A percentile compares a stretch with the other conserved stretches of the same genome.
These are phyloP conservation scores for Diospyros kaki DNA, from an alignment of 148 eudicot species.

Conservation along the genomic window DNA sequence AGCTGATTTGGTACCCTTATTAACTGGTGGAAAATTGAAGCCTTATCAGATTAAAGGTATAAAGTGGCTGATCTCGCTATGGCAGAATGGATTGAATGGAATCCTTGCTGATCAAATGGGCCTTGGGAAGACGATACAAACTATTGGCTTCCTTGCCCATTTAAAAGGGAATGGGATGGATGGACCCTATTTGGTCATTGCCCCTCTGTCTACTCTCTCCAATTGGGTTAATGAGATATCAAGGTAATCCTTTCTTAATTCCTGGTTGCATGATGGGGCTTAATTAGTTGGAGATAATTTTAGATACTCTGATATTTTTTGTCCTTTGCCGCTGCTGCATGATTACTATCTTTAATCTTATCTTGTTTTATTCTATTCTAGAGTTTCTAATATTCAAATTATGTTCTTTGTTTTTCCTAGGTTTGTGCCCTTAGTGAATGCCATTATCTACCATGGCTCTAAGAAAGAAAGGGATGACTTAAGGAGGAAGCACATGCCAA, in stretches of 20 bases:
- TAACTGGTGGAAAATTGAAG: slow-evolving; percentile 93
- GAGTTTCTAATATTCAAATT: not conserved
- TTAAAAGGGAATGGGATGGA: slow-evolving; percentile 86
- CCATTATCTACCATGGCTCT: slow-evolving; percentile 83
- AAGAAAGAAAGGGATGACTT: slow-evolving; percentile 54
- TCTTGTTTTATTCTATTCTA: not conserved
- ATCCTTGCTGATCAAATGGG: slow-evolving; percentile 99
- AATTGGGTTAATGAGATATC: slow-evolving; percentile 88
- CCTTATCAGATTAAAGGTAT: slow-evolving; percentile 90
- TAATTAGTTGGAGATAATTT: not conserved
- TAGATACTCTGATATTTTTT: not conserved
- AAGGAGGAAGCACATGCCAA: slow-evolving; percentile 78
- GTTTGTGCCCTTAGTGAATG: slow-evolving; percentile 77
- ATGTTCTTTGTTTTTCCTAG: slow-evolving; percentile 23
- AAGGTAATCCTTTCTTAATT: slow-evolving; percentile 32
- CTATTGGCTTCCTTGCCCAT: slow-evolving; percentile 88
- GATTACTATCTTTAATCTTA: not conserved
- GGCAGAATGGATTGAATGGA: slow-evolving; percentile 98
- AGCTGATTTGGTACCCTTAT: slow-evolving; percentile 68
- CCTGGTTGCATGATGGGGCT: not conserved
- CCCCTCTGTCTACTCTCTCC: slow-evolving; percentile 94
- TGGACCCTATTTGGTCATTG: slow-evolving; percentile 95
- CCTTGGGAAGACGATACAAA: slow-evolving; percentile 97
- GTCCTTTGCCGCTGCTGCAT: not conserved
- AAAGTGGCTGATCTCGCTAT: slow-evolving; percentile 91